A percentile compares a stretch with the other conserved stretches of the same genome.
These are phyloP conservation scores for Fusarium cyanostomum DNA, from an alignment of 2,329 filamentous ascomycete genomes.

Conservation along the genomic window DNA sequence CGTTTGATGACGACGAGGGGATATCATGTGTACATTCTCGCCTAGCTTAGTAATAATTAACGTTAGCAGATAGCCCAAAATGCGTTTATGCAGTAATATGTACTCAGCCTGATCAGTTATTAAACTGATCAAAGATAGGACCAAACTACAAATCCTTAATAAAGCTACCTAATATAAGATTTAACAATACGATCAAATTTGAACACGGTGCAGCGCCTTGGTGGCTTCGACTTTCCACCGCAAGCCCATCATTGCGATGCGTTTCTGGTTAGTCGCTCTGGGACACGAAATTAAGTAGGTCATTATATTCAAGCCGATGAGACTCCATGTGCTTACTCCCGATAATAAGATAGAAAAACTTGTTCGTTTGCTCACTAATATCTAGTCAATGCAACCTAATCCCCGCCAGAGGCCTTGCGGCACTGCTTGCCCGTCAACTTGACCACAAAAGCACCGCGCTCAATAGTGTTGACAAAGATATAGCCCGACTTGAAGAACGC, in stretches of 20 bases:
- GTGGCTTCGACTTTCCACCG: background rate
- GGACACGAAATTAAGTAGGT: background rate
- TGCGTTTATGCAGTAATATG: background rate
- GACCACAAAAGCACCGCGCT: slow-evolving; percentile 59
- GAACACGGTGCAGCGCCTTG: background rate
- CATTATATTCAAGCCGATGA: too few relatives aligned
- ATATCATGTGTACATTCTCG: too few relatives aligned
- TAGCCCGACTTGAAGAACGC: slow-evolving; percentile 59
- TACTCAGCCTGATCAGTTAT: background rate
- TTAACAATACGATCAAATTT: too few relatives aligned
- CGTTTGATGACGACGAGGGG: background rate
- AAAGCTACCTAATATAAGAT: background rate
- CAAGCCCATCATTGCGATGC: background rate
- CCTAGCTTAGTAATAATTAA: background rate
- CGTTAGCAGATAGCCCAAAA: background rate
- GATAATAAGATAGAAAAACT: too few relatives aligned
- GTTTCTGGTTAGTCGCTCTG: background rate
- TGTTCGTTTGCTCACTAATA: too few relatives aligned
- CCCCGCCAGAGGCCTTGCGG: too few relatives aligned
- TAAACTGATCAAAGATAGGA: background rate
- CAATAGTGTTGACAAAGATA: slow-evolving; percentile 62
- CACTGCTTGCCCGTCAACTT: slow-evolving; percentile 43
- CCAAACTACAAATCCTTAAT: background rate
- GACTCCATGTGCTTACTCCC: too few relatives aligned
- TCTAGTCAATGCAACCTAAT: too few relatives aligned